Evolutionary conservation across 2,329 filamentous ascomycete species (phyloP).

Genomic region (Aspergillus japonicus): DNA sequence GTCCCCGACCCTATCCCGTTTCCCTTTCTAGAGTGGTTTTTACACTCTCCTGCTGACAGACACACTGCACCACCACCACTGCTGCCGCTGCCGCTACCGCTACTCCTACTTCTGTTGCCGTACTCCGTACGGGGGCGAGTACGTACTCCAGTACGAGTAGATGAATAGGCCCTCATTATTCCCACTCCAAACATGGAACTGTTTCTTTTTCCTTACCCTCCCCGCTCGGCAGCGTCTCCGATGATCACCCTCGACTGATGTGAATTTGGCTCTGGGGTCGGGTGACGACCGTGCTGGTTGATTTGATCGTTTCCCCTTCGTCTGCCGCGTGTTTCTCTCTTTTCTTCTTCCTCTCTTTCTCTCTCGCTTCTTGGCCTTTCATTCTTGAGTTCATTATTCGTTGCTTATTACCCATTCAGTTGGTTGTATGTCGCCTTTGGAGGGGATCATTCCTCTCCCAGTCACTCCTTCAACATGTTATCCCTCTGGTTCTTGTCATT

Average conservation of each 20-base stretch:
- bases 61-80: neutral
- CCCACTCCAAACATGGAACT: neutral
- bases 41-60: no score
- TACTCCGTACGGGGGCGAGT: no score
- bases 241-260: neutral
- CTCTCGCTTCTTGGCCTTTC: neutral
- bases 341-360: neutral
- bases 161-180: no score
- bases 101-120: no score
- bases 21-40: conserved; percentile 8
- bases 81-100: neutral
- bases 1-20: conserved; percentile 2
- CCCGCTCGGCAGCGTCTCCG: neutral
- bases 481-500: conserved; percentile 27
- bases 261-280: neutral
- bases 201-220: neutral
- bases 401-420: no score
- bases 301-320: neutral
- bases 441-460: conserved; percentile 18
- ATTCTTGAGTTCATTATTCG: neutral
- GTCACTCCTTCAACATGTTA: conserved; percentile 31
- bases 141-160: no score
- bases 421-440: neutral
- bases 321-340: neutral
- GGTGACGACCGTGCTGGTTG: neutral